phyloP scores from a whole-genome alignment of 1,139 yeast species.

The Kodamaea derodonti region DNA sequence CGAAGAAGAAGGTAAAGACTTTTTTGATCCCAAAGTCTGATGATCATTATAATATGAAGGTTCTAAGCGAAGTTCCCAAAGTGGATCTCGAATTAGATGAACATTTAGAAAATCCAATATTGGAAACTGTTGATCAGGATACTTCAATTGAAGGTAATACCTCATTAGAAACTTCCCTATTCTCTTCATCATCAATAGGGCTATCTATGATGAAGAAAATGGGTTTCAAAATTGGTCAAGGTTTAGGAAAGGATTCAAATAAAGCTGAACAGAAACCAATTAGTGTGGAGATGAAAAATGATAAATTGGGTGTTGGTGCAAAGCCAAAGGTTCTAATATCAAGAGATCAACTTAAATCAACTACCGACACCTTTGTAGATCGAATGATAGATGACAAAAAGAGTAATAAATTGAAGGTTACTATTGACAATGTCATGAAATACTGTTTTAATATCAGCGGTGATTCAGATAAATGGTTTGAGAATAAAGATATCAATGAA shows the following conservation, averaged over 20 bases:
- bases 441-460: slow-evolving; percentile 27
- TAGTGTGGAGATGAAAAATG: slow-evolving; percentile 8
- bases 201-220: slow-evolving; percentile 50
- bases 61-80: not conserved
- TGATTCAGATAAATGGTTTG: slow-evolving; percentile 16
- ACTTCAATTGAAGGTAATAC: too few species aligned
- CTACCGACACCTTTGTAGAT: slow-evolving; percentile 1
- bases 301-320: slow-evolving; percentile 13
- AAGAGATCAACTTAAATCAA: not conserved
- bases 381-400: slow-evolving; percentile 3
- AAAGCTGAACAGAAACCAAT: slow-evolving; percentile 8
- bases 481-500: slow-evolving; percentile 6
- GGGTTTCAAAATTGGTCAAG: slow-evolving; percentile 49
- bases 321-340: slow-evolving; percentile 1
- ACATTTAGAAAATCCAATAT: too few species aligned
- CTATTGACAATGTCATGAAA: slow-evolving; percentile 16
- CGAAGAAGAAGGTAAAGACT: slow-evolving; percentile 4
- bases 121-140: too few species aligned
- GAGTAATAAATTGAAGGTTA: slow-evolving; percentile 4
- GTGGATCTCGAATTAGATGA: not conserved
- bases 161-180: too few species aligned
- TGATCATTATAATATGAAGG: too few species aligned
- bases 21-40: too few species aligned
- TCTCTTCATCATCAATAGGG: slow-evolving; percentile 34
- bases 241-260: slow-evolving; percentile 29